Evolutionary conservation across 2,329 filamentous ascomycete species (phyloP).

Genomic region (Xylariaceae sp.): DNA sequence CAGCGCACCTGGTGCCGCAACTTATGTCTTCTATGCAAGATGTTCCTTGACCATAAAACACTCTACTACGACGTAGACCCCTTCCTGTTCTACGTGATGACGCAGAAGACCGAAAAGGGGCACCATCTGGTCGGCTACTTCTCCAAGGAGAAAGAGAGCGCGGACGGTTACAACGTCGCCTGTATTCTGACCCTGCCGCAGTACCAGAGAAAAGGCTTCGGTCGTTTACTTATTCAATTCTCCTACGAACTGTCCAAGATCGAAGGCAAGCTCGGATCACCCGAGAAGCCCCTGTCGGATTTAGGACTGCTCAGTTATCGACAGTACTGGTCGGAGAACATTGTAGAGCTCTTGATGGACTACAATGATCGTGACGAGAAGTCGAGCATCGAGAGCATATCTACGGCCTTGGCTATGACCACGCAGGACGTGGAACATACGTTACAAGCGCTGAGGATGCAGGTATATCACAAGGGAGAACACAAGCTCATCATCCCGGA

Average conservation of each 20-base stretch:
- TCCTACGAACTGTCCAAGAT: slow-evolving; percentile 95
- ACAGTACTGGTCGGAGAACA: slow-evolving; percentile 95
- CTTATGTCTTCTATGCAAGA: slow-evolving; percentile 86
- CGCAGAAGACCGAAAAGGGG: slow-evolving; percentile 77
- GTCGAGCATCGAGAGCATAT: slow-evolving; percentile 82
- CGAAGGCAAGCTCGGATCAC: slow-evolving; percentile 90
- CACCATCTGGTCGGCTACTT: slow-evolving; percentile 99
- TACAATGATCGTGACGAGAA: slow-evolving; percentile 62
- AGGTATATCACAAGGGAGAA: slow-evolving; percentile 91
- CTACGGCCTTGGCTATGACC: slow-evolving; percentile 82
- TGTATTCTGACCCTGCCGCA: slow-evolving; percentile 96
- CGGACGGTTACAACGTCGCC: slow-evolving; percentile 94
- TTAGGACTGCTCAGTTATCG: slow-evolving; percentile 88
- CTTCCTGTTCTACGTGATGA: slow-evolving; percentile 98
- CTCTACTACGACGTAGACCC: slow-evolving; percentile 99
- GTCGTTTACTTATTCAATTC: slow-evolving; percentile 89
- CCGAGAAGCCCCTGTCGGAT: slow-evolving; percentile 94
- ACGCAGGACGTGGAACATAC: slow-evolving; percentile 95
- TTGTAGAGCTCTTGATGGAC: slow-evolving; percentile 79
- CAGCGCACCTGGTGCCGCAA: slow-evolving; percentile 97
- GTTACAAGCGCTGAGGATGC: slow-evolving; percentile 87
- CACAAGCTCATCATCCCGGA: slow-evolving; percentile 93
- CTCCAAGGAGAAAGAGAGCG: slow-evolving; percentile 95
- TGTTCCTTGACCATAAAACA: slow-evolving; percentile 95
- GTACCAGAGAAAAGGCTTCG: slow-evolving; percentile 92